These are phyloP conservation scores for Rhodotorula mucilaginosa DNA, from an alignment of 1,284 basidiomycete species.

Conservation along the genomic window DNA sequence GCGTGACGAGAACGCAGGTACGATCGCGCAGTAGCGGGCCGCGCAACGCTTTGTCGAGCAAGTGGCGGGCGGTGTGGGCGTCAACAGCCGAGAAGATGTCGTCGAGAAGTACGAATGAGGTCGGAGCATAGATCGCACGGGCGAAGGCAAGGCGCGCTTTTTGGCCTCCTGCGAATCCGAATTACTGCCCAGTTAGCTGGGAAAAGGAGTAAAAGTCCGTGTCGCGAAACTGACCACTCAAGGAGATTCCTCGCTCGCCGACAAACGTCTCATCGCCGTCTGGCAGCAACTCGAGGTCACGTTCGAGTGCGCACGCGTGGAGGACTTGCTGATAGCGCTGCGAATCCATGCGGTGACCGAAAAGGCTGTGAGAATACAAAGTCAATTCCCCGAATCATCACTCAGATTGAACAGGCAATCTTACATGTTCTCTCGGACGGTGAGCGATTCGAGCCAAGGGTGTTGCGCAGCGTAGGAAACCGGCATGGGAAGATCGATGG, in stretches of 20 bases:
- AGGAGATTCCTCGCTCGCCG: slow-evolving; percentile 63
- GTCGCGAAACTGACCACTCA: slow-evolving; percentile 60
- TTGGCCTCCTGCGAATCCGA: slow-evolving; percentile 38
- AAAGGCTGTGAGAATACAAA: slow-evolving; percentile 73
- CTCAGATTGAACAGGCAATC: slow-evolving; percentile 51
- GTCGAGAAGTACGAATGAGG: slow-evolving; percentile 72
- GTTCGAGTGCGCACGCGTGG: slow-evolving; percentile 70
- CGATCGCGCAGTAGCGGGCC: slow-evolving; percentile 57
- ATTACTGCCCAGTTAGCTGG: background rate
- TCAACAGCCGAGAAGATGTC: slow-evolving; percentile 89
- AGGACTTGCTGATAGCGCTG: slow-evolving; percentile 74
- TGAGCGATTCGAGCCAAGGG: slow-evolving; percentile 72
- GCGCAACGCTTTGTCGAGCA: slow-evolving; percentile 74
- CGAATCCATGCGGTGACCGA: slow-evolving; percentile 74
- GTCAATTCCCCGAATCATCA: slow-evolving; percentile 42
- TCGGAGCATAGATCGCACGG: slow-evolving; percentile 90
- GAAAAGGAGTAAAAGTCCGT: slow-evolving; percentile 44
- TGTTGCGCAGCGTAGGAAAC: slow-evolving; percentile 43
- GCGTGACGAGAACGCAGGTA: slow-evolving; percentile 82
- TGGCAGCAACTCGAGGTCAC: slow-evolving; percentile 83
- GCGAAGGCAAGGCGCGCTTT: slow-evolving; percentile 67
- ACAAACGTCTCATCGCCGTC: slow-evolving; percentile 67
- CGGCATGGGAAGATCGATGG: slow-evolving; percentile 63
- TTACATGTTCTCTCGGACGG: slow-evolving; percentile 55
- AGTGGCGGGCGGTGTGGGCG: slow-evolving; percentile 74